These are phyloP conservation scores for Rubia peregrina DNA, from an alignment of 305 asterid species.

Conservation along the genomic window DNA sequence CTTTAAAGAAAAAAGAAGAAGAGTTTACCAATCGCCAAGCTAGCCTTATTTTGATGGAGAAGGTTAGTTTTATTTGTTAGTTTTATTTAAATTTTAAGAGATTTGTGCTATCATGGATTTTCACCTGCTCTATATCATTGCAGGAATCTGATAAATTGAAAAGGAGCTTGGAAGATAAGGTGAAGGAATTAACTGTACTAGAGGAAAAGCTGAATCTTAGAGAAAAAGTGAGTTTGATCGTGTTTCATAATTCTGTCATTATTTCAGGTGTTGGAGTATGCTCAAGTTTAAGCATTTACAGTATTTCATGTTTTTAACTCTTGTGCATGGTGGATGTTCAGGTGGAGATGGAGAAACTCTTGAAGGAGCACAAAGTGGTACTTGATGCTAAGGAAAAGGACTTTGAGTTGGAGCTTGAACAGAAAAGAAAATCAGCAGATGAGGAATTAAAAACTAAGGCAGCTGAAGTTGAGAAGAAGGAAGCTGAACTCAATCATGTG, in stretches of 20 bases:
- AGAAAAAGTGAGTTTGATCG: constrained; percentile 54
- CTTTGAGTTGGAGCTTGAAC: constrained; percentile 74
- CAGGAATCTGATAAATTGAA: constrained; percentile 68
- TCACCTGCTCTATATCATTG: constrained; percentile 22
- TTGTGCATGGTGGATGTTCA: constrained; percentile 20
- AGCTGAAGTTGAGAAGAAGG: constrained; percentile 73
- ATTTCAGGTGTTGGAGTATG: background rate
- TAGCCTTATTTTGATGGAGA: constrained; percentile 52
- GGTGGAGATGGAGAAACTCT: constrained; percentile 79
- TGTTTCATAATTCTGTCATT: background rate
- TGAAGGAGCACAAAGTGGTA: constrained; percentile 64
- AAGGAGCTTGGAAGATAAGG: constrained; percentile 62
- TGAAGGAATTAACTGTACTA: constrained; percentile 56
- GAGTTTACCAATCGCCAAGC: constrained; percentile 58
- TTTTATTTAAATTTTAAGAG: background rate
- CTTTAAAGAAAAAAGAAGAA: constrained; percentile 72
- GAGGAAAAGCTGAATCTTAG: constrained; percentile 64
- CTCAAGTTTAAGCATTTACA: background rate
- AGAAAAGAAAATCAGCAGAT: constrained; percentile 56
- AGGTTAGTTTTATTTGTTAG: constrained; percentile 36
- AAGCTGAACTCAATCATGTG: constrained; percentile 71
- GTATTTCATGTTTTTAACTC: background rate
- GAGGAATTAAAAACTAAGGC: constrained; percentile 63
- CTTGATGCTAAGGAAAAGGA: constrained; percentile 62
- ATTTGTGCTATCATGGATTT: background rate